Percentiles rank a stretch among this genome's conserved stretches.
Evolutionary conservation across 2,329 filamentous ascomycete genomes (phyloP).

Genomic region (Botrytis deweyae): DNA sequence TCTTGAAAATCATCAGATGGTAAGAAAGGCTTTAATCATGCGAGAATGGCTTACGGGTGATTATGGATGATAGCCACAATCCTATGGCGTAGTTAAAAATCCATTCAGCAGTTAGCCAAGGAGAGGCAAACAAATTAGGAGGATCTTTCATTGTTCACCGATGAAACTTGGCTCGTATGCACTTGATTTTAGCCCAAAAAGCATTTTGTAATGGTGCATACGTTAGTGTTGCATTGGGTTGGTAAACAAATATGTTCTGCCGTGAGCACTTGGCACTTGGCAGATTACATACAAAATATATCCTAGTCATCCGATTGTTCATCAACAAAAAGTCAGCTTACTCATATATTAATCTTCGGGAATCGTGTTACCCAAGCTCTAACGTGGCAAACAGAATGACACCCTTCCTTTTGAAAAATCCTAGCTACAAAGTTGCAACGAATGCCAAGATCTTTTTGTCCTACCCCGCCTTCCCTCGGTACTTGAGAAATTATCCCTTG

Average conservation of each 20-base stretch:
- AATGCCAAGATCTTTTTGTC: background rate
- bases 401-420: too few relatives aligned
- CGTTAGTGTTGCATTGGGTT: background rate
- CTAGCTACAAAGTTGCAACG: background rate
- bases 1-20: background rate
- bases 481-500: background rate
- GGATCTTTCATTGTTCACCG: background rate
- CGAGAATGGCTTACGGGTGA: background rate
- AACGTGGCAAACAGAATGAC: background rate
- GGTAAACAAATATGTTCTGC: background rate
- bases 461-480: background rate
- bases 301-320: background rate
- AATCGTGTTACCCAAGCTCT: background rate
- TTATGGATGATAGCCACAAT: background rate
- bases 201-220: background rate
- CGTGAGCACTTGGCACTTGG: background rate
- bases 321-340: conserved; percentile 10
- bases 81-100: background rate
- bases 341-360: background rate
- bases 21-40: too few relatives aligned
- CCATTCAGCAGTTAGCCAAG: background rate
- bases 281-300: too few relatives aligned
- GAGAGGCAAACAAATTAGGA: background rate
- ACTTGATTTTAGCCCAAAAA: background rate
- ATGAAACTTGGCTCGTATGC: background rate